Evolutionary conservation across 495 filamentous ascomycete species (phyloP), one percentile per base, ranked within the genome.

Genomic region (Penicillium mononematosum): DNA sequence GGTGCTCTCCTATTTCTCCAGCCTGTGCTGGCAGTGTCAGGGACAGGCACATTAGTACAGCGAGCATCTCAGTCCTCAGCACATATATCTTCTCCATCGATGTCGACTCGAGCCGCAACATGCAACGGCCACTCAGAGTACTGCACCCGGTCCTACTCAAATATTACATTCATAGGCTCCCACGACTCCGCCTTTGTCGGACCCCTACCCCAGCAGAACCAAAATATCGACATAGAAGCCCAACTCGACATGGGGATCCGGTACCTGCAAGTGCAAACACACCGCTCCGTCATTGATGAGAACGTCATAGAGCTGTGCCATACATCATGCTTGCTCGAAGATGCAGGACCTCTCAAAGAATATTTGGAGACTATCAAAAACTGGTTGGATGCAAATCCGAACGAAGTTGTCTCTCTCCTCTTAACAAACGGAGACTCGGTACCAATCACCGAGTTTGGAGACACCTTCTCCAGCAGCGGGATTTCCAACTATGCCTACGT

Each of bases 121-220:
- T 90, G 88, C 75, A 91, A 91, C 65, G 88, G 88, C 72, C 83
- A 79, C 31, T 72, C 83, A 3, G 69, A 77, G 44, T 81, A 87
- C 55, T 90, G 87, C 71, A 63, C 65, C 45, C 81, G 82, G 14
- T 67, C 74, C 6, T 90, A 88, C 75, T 83, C 78, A 65, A 83
- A 86, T 51, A 73, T 90, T 58, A 86, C 86, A 2, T 79, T 86
- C 60, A 76, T 90, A 63, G 88, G 87, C 19, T 81, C 87, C 25
- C 88, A 91, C 68, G 82, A 90, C 67, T 81, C 79, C 31, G 66
- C 87, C 50, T 90, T 90, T 64, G 79, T 89, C 38, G 78, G 79
- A 29, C 76, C 81, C 51, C 75, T 82, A 16, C 70, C 82, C 7
- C 75, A 81, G 17, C 85, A 87, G 3, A 89, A 90, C 60, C 88